A percentile compares a stretch with the other conserved stretches of the same genome.
Conservation (phyloP, 768 basidiomycete genomes). For the Lactarius deliciosus region DNA sequence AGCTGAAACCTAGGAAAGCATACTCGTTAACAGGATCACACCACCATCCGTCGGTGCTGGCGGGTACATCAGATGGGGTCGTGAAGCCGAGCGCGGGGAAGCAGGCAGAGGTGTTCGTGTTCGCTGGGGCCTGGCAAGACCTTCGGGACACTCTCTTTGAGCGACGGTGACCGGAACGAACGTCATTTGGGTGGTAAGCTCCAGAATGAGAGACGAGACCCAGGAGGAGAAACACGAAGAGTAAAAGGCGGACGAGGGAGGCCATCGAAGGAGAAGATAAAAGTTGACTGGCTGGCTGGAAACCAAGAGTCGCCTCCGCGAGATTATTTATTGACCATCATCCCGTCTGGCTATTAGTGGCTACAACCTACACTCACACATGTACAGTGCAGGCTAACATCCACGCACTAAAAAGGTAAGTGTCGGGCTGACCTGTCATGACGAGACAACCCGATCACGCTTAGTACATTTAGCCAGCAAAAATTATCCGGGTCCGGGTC, state of each 20-base stretch:
- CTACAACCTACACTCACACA: too few relatives aligned
- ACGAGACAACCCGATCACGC: too few relatives aligned
- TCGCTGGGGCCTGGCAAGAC: constrained; percentile 3
- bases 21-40: constrained; percentile 62
- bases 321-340: too few relatives aligned
- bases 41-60: constrained; percentile 42
- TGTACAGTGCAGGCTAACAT: too few relatives aligned
- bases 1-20: constrained; percentile 75
- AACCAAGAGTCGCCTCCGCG: background rate
- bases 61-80: constrained; percentile 54
- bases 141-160: constrained; percentile 5
- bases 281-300: background rate
- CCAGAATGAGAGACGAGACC: background rate
- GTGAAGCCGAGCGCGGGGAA: constrained; percentile 46
- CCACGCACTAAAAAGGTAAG: too few relatives aligned
- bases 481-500: too few relatives aligned
- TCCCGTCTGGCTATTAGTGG: too few relatives aligned
- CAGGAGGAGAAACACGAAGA: constrained; percentile 1
- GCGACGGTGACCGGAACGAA: background rate
- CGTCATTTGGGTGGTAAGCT: background rate
- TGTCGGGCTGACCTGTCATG: too few relatives aligned
- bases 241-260: background rate
- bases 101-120: constrained; percentile 30
- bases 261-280: background rate
- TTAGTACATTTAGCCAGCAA: too few relatives aligned